A percentile compares a stretch with the other conserved stretches of the same genome.
Evolutionary conservation across 2,329 filamentous ascomycete genomes (phyloP).

Genomic region (Stagonosporopsis chrysanthemi): DNA sequence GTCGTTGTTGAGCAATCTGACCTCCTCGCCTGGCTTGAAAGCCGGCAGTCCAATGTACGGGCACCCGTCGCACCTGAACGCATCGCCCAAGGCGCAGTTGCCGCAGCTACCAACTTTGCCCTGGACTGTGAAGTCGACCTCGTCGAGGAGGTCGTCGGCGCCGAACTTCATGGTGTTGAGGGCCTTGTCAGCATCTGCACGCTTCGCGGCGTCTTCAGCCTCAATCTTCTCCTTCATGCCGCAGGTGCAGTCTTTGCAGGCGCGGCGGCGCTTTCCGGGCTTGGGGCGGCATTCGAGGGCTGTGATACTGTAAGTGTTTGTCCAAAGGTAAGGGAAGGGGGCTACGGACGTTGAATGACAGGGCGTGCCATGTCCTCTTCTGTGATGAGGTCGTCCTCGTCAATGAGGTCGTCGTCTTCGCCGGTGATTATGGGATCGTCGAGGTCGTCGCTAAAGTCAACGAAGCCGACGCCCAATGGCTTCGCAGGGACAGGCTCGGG

Average conservation of each 20-base stretch:
- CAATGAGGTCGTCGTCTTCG: constrained; percentile 84
- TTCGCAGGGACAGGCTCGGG: constrained; percentile 43
- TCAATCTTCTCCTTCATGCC: constrained; percentile 86
- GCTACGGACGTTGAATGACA: constrained; percentile 77
- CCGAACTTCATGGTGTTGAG: constrained; percentile 75
- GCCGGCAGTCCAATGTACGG: constrained; percentile 92
- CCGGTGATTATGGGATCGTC: constrained; percentile 60
- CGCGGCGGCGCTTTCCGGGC: constrained; percentile 84
- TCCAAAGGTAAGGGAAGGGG: constrained; percentile 4
- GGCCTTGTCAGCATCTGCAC: constrained; percentile 68
- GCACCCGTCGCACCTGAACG: constrained; percentile 69
- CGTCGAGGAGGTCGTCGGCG: constrained; percentile 75
- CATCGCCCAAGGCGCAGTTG: constrained; percentile 92
- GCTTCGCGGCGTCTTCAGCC: constrained; percentile 78
- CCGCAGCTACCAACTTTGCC: constrained; percentile 95
- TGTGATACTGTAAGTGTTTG: constrained; percentile 44
- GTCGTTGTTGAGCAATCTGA: constrained; percentile 83
- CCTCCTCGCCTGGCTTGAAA: constrained; percentile 97
- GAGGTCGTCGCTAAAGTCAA: constrained; percentile 72
- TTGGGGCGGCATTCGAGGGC: constrained; percentile 88
- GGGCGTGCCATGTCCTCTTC: constrained; percentile 83
- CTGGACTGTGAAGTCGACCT: constrained; percentile 96
- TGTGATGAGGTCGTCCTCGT: constrained; percentile 86
- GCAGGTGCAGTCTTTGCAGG: constrained; percentile 98
- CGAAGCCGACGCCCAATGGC: constrained; percentile 50